Base-by-base conservation (phyloP, 257 asterid genomes). In the Plantago ovata region DNA sequence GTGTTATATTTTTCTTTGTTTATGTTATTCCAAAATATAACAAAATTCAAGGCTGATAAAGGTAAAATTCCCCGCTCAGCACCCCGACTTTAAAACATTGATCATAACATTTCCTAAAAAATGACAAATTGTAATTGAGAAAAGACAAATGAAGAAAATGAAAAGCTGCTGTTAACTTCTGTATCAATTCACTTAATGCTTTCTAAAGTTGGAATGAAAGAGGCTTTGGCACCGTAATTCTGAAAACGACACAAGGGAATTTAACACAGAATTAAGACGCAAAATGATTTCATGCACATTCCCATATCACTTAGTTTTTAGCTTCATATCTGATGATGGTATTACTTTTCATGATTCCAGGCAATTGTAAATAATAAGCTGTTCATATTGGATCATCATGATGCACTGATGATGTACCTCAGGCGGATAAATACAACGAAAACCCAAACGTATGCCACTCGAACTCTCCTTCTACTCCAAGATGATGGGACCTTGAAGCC, bases 341-440 rank as follows among this genome's bases (percentile, higher is more conserved):
- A 20, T 46, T 53, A 21, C n/a, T 41, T 32, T 33, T 12, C 52
- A 47, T 19, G 33, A 63, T 45, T 39, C 53, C 81, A 90, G 98
- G 98, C 92, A 47, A 64, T 87, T 13, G 38, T 55, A 42, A 53
- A 65, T 0, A 71, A 73, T 13, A 79, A 62, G 77, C 67, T 92
- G 58, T 92, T 83, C 83, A 79, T 88, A 71, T 60, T 92, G 51
- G 94, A 92, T 60, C 94, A 92, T 61, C 98, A 92, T 28, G 98
- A 92, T 39, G 76, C 91, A 7, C 61, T 92, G 54, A 82, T 92
- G 84, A 82, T 91, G 15, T 88, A 85, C 88, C 81, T 92, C n/a
- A 55, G 74, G 21, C 65, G 83, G 64, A 85, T 92, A 38, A 92
- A 92, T 69, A 60, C 75, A 6, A 83, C 95, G 0, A 71, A 64